Base-by-base conservation (phyloP, 495 filamentous ascomycete species). In the Penicillium turbatum region DNA sequence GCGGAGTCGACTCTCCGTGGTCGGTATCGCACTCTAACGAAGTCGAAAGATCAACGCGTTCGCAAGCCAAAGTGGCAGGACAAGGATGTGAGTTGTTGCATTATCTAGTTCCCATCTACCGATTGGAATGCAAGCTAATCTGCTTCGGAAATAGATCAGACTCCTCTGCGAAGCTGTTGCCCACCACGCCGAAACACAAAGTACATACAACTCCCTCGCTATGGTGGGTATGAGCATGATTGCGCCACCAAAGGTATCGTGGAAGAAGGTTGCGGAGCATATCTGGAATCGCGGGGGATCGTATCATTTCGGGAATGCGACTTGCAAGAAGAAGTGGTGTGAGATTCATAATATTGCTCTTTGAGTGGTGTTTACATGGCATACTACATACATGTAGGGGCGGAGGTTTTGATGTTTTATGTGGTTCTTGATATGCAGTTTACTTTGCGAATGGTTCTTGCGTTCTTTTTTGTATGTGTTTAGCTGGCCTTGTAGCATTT, bases 1-100 rank as follows among this genome's bases (percentile, higher is more conserved):
- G 88, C 90, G 9, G 92, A 96, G 65, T 93, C 89, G 10, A 96
- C 92, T 2, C 75, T 97, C 11, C 82, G 92, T 13, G 92, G 92
- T 1, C 76, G 91, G 9, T 88, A 82, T 51, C 79, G 92, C 11
- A 88, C 84, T 1, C 65, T 96, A 58, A 95, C 88, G 1, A 96
- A 96, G 69, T 61, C 74, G 1, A 87, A 87, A 51, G 79, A 83
- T 39, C 77, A 89, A 50, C 73, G 92, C 3, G 83, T 92, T 2
- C 72, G 92, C 17, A 90, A 85, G 65, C 92, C 92, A 0, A 74
- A 84, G 45, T 97, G 92, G 92, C 73, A 70, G 2, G 77, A 80
- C 0, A 75, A 75, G 24, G 92, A 97, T 75, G 89, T 96, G 68
- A 79, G 89, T 81, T n/a, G 3, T n/a, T n/a, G n/a, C n/a, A n/a